phyloP scores from a whole-genome alignment of 345 rosid genomes.

The Pistacia atlantica region DNA sequence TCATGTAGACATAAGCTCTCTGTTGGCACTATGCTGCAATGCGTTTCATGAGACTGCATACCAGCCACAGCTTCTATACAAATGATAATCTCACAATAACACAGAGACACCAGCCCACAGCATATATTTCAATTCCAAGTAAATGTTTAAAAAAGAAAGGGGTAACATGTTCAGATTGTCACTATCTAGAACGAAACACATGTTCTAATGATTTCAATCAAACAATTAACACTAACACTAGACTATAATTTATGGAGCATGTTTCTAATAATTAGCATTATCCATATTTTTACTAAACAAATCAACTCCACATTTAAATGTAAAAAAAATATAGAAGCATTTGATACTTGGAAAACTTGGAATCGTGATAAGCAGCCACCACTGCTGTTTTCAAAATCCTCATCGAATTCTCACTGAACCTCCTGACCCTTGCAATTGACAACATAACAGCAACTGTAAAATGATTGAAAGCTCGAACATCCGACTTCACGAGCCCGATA shows the following conservation, averaged over 20 bases:
- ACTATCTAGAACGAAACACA: too few relatives aligned
- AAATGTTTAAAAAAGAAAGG: too few relatives aligned
- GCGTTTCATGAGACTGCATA: too few relatives aligned
- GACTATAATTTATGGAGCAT: background rate
- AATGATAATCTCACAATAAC: too few relatives aligned
- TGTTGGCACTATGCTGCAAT: too few relatives aligned
- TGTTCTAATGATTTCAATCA: too few relatives aligned
- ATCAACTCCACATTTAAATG: background rate
- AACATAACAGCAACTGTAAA: slow-evolving; percentile 63
- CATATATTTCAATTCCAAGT: too few relatives aligned
- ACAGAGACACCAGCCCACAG: too few relatives aligned
- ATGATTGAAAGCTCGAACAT: slow-evolving; percentile 61
- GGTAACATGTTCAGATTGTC: too few relatives aligned
- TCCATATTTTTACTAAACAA: slow-evolving; percentile 1
- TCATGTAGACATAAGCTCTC: background rate
- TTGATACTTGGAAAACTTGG: slow-evolving; percentile 48
- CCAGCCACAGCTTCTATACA: too few relatives aligned
- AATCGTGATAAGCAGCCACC: slow-evolving; percentile 62
- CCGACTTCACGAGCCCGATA: slow-evolving; percentile 60
- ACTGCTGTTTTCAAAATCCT: slow-evolving; percentile 52
- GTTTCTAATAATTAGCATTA: background rate
- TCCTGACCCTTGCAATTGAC: slow-evolving; percentile 73
- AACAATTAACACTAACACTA: too few relatives aligned
- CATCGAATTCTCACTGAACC: slow-evolving; percentile 61
- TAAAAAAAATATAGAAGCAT: background rate